Percentiles rank a stretch among this genome's conserved stretches.
Conservation (phyloP, 2,329 filamentous ascomycete species). For the Hawksworthiomyces lignivorus region DNA sequence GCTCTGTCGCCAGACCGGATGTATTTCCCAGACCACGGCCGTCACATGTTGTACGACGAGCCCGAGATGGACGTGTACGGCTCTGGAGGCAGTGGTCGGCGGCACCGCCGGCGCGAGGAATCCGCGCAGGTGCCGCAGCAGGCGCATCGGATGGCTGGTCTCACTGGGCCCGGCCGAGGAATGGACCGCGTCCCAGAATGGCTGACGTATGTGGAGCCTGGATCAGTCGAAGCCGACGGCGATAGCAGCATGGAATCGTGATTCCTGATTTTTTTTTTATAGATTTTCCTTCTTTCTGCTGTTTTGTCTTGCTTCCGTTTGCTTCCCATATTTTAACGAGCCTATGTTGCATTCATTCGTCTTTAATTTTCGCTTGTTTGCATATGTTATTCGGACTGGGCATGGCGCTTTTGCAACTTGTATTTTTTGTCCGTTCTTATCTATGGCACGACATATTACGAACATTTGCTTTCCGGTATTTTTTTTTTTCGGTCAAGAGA, state of each 20-base stretch:
- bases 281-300: too few relatives aligned
- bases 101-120: conserved; percentile 3
- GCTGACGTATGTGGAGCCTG: conserved; percentile 39
- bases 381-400: too few relatives aligned
- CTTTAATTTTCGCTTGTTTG: too few relatives aligned
- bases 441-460: too few relatives aligned
- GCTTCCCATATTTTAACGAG: too few relatives aligned
- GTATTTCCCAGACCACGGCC: neutral
- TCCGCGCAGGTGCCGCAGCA: conserved; percentile 15
- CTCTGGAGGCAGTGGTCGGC: neutral
- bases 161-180: conserved; percentile 36
- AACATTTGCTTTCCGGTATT: too few relatives aligned
- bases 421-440: too few relatives aligned
- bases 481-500: too few relatives aligned
- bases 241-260: neutral
- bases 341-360: too few relatives aligned
- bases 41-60: conserved; percentile 1
- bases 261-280: too few relatives aligned
- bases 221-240: conserved; percentile 25
- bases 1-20: conserved; percentile 2
- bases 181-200: conserved; percentile 42
- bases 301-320: too few relatives aligned
- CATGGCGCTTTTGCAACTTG: too few relatives aligned
- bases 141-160: conserved; percentile 38
- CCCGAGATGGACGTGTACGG: conserved; percentile 1